These are phyloP conservation scores for Nigrospora osmanthi DNA, from an alignment of 2,329 filamentous ascomycete species.

Conservation along the genomic window DNA sequence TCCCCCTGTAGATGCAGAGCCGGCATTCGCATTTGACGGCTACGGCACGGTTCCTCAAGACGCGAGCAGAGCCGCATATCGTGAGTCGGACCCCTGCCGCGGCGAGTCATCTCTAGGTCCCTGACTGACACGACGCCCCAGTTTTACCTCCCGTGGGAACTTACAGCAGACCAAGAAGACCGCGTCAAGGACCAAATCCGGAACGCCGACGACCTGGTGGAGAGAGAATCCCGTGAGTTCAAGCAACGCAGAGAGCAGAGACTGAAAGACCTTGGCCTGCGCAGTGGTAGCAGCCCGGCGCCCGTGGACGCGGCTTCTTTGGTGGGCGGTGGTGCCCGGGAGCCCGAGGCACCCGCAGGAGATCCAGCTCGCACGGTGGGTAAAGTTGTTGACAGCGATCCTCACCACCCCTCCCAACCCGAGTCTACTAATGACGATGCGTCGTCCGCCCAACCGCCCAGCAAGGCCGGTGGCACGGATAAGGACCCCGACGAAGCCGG, in stretches of 20 bases:
- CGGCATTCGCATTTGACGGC: constrained; percentile 66
- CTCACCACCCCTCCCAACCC: constrained; percentile 24
- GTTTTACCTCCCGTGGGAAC: constrained; percentile 83
- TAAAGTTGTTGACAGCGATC: constrained; percentile 34
- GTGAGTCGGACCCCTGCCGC: constrained; percentile 42
- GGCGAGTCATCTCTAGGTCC: background rate
- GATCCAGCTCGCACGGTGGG: constrained; percentile 28
- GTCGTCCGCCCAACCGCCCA: constrained; percentile 13
- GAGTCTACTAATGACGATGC: constrained; percentile 27
- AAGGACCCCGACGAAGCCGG: constrained; percentile 57
- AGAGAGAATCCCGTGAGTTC: constrained; percentile 58
- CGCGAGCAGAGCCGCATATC: constrained; percentile 62
- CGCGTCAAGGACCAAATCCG: constrained; percentile 63
- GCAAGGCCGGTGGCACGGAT: constrained; percentile 18
- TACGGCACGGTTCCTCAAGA: constrained; percentile 66
- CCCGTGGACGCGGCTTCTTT: background rate
- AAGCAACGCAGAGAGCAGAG: constrained; percentile 36
- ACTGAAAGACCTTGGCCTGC: constrained; percentile 27
- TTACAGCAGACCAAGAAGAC: constrained; percentile 60
- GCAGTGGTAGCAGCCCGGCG: constrained; percentile 11
- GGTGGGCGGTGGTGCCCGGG: constrained; percentile 12
- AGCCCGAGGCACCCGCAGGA: constrained; percentile 10
- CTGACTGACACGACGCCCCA: constrained; percentile 24
- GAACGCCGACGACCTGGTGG: constrained; percentile 55
- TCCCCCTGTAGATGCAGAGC: constrained; percentile 54